Conservation (phyloP, 768 basidiomycete species). For the Leccinum imitatum region DNA sequence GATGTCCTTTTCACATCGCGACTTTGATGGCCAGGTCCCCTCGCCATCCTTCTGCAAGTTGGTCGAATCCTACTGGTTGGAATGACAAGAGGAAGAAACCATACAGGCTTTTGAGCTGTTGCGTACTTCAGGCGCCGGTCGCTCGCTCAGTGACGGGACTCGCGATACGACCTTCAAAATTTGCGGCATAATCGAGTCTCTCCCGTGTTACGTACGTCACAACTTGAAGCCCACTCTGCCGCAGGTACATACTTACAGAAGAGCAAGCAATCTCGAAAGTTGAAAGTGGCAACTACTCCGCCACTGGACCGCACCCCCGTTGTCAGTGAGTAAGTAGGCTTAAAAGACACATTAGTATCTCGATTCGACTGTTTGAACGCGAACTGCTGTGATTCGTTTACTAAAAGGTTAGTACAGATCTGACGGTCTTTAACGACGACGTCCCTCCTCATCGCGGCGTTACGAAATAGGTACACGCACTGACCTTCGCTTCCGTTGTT, state of each 20-base stretch:
- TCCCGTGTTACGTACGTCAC: background rate
- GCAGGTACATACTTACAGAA: background rate
- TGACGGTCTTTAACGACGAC: background rate
- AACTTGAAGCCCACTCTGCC: background rate
- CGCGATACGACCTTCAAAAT: background rate
- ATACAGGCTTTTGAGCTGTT: background rate
- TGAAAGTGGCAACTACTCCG: background rate
- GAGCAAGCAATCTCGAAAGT: too few relatives aligned
- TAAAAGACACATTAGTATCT: background rate
- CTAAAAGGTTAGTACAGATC: background rate
- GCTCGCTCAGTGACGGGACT: too few relatives aligned
- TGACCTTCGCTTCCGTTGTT: background rate
- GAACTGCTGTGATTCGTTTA: background rate
- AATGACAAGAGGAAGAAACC: background rate
- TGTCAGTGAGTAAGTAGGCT: background rate
- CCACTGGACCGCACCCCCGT: background rate
- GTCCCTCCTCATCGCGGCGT: background rate
- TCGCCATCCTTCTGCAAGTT: background rate
- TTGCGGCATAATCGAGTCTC: background rate
- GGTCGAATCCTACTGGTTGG: background rate
- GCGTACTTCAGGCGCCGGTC: too few relatives aligned
- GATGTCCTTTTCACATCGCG: background rate
- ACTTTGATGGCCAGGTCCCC: background rate
- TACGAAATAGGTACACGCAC: conserved; percentile 1
- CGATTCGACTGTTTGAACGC: conserved; percentile 2